Percentiles rank a stretch among this genome's conserved stretches.
Conservation (phyloP, 306 rosid genomes). For the Boehmeria nivea region DNA sequence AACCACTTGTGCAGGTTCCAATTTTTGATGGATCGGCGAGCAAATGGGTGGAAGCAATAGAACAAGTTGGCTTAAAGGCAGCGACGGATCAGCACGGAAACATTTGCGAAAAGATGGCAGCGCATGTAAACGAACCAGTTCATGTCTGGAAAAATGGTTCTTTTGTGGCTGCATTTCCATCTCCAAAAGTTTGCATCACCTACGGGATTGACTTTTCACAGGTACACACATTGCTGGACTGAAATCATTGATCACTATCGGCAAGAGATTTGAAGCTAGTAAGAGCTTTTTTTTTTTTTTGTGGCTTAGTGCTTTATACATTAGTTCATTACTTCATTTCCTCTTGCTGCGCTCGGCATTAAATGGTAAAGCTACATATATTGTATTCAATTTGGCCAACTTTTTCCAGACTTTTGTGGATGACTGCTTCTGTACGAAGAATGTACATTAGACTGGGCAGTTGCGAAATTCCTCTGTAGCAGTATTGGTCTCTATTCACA, state of each 20-base stretch:
- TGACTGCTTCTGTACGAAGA: too few relatives aligned
- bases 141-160: constrained; percentile 63
- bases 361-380: too few relatives aligned
- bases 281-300: neutral
- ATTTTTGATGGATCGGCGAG: constrained; percentile 87
- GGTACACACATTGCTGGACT: constrained; percentile 36
- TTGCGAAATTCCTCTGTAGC: too few relatives aligned
- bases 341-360: too few relatives aligned
- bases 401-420: too few relatives aligned
- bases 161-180: constrained; percentile 75
- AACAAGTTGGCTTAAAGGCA: constrained; percentile 56
- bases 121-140: constrained; percentile 61
- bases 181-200: constrained; percentile 43
- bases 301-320: neutral
- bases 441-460: too few relatives aligned
- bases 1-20: constrained; percentile 72
- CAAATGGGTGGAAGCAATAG: constrained; percentile 73
- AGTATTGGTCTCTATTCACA: too few relatives aligned
- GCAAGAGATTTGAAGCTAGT: neutral
- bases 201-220: constrained; percentile 74
- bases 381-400: too few relatives aligned
- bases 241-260: neutral
- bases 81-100: constrained; percentile 51
- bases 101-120: constrained; percentile 53
- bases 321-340: neutral